Base-by-base conservation (phyloP, 2,329 filamentous ascomycete species). In the Bipolaris cookei region DNA sequence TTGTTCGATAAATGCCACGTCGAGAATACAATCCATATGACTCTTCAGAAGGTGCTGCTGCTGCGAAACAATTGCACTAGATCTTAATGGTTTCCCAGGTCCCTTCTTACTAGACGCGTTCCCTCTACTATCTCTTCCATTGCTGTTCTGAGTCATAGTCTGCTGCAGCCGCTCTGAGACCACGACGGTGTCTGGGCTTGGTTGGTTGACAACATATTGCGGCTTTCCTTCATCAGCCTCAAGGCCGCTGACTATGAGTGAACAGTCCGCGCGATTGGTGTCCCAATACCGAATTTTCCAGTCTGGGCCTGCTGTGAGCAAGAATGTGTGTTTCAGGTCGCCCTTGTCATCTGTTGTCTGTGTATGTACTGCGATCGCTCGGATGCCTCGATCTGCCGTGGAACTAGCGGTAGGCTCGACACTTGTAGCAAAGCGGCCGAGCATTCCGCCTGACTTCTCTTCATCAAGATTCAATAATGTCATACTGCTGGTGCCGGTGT, bases 201-300 rank as follows among this genome's bases (percentile, higher is more conserved):
- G 66, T 47, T 75, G 73, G 35, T 62, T 66, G 6, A 61, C 66
- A 3, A 25, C 56, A 71, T 93, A 98, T 8, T 85, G 84, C n/a
- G 92, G 90, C 71, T 87, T 88, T 32, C 85, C 80, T 56, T 92
- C 88, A 32, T 92, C 89, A 2, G 81, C 77, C 55, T 86, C 85
- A 10, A 92, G 81, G 0, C 94, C 94, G 72, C 90, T 96, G 62
- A 96, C 88, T 13, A 97, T 84, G 54, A 84, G 82, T 38, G 91
- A 97, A 57, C 87, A 85, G 70, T 97, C 92, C 8, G 91, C 83
- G 8, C 88, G 88, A 8, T 86, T 83, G 13, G 95, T 83, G 71
- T 99, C 94, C 95, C 95, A 99, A 78, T 96, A 98, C 8, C 95
- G 87, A 16, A 99, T 85, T 76, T 91, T 95, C 78, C 90, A 91